phyloP scores from a whole-genome alignment of 768 basidiomycete genomes.

The Clitopilus passeckerianus region DNA sequence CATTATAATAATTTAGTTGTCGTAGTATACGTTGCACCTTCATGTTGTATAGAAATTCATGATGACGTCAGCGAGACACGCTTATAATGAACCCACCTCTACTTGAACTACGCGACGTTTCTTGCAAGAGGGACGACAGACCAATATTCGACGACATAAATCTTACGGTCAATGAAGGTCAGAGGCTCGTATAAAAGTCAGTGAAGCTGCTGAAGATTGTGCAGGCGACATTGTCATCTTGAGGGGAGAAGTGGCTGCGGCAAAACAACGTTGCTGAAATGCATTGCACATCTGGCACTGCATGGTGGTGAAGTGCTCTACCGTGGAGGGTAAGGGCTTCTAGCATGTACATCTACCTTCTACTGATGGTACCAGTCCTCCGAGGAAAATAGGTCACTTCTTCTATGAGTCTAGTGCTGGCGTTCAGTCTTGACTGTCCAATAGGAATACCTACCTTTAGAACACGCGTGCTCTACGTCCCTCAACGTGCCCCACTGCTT shows the following conservation, averaged over 20 bases:
- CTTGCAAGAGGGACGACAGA: slow-evolving; percentile 41
- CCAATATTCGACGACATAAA: slow-evolving; percentile 56
- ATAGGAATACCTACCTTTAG: slow-evolving; percentile 77
- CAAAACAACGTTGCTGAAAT: slow-evolving; percentile 80
- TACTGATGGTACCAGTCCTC: slow-evolving; percentile 29
- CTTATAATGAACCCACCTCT: slow-evolving; percentile 18
- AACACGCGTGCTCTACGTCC: slow-evolving; percentile 79
- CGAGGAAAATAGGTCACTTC: slow-evolving; percentile 19
- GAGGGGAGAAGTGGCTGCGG: slow-evolving; percentile 77
- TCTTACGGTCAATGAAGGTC: slow-evolving; percentile 57
- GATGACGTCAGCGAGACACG: background rate
- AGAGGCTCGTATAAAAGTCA: background rate
- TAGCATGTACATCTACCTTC: background rate
- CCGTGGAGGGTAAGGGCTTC: slow-evolving; percentile 54
- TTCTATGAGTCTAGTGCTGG: background rate
- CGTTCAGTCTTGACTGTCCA: background rate
- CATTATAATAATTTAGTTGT: background rate
- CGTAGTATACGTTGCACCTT: background rate
- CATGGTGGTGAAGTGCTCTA: slow-evolving; percentile 64
- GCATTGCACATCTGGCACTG: slow-evolving; percentile 72
- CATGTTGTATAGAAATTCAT: background rate
- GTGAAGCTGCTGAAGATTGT: background rate
- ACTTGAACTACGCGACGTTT: slow-evolving; percentile 49
- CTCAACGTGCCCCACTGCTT: slow-evolving; percentile 84
- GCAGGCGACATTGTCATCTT: slow-evolving; percentile 68